Evolutionary conservation across 495 filamentous ascomycete genomes (phyloP), one percentile per base, ranked within the genome.

Genomic region (Talaromyces proteolyticus): DNA sequence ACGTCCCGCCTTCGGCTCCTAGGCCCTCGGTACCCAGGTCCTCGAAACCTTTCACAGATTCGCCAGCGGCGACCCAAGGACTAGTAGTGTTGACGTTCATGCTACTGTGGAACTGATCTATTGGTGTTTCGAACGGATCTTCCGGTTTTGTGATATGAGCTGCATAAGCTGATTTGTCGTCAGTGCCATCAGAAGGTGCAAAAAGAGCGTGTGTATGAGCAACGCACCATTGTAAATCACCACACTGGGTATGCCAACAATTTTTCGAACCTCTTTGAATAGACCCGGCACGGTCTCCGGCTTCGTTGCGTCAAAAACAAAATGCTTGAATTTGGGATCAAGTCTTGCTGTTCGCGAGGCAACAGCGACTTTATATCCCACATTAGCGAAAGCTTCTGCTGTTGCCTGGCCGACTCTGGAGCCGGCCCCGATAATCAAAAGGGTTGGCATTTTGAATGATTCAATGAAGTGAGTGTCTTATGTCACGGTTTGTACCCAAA

Each of bases 1-100:
- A 74, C 0, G 67, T 65, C 8, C 38, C 38, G 10, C 38, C 38
- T 47, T 47, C 24, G 44, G 10, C 24, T 17, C 23, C 12, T 18
- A 47, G 25, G 4, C 16, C 3, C 4, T 47, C 16, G 26, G 44
- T 8, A 34, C 7, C 10, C 14, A 41, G 38, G 18, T 47, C 24
- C 44, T 47, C 44, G 44, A 47, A 47, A 19, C 44, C 23, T n/a
- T 47, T 0, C n/a, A 47, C 16, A 6, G 44, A 24, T 18, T 47
- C 44, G 6, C 25, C 24, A 16, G 44, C 44, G 21, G 44, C 23
- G 4, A 25, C 44, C 23, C 23, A 47, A 25, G 17, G n/a, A 19
- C 44, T 47, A 19, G 44, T 47, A 8, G 25, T 34, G 44, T 36
- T 47, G 25, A 47, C 44, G 24, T 47, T 47, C 23, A 47, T 24